phyloP scores from a whole-genome alignment of 2,329 filamentous ascomycete genomes.

The Cladosporium sp. region DNA sequence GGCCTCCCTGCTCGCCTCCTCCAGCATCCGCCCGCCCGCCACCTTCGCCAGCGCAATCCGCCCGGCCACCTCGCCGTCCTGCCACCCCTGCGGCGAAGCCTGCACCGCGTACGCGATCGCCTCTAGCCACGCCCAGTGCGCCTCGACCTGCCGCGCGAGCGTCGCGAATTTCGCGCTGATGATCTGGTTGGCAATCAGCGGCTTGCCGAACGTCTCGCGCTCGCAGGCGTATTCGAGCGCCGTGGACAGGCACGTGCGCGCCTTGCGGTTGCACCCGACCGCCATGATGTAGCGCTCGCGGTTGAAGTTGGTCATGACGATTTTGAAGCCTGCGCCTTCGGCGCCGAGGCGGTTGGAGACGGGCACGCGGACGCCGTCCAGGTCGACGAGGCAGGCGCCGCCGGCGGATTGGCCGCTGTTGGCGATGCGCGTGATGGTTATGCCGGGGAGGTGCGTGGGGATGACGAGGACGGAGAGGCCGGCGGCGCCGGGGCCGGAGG shows the following conservation, averaged over 20 bases:
- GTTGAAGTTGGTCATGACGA: constrained; percentile 56
- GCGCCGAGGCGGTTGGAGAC: constrained; percentile 47
- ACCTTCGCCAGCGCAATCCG: constrained; percentile 49
- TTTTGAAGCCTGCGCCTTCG: constrained; percentile 51
- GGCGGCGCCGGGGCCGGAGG: constrained; percentile 46
- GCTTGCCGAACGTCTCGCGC: constrained; percentile 31
- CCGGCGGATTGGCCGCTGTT: constrained; percentile 64
- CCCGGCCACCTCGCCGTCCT: constrained; percentile 41
- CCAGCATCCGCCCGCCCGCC: constrained; percentile 47
- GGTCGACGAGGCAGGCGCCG: constrained; percentile 43
- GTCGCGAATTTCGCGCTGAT: constrained; percentile 29
- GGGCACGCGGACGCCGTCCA: constrained; percentile 52
- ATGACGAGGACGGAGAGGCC: constrained; percentile 56
- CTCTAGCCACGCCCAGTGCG: constrained; percentile 28
- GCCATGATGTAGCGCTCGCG: constrained; percentile 55
- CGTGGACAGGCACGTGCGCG: constrained; percentile 30
- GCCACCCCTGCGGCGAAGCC: constrained; percentile 16
- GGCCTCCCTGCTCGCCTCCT: constrained; percentile 49
- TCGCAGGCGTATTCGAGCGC: constrained; percentile 28
- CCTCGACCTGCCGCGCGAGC: constrained; percentile 27
- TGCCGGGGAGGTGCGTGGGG: constrained; percentile 44
- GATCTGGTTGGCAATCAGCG: constrained; percentile 30
- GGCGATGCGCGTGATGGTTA: constrained; percentile 49
- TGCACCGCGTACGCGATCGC: constrained; percentile 27
- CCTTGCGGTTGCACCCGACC: constrained; percentile 51